phyloP scores from a whole-genome alignment of 2,329 filamentous ascomycete genomes.

The Rutstroemia sp. region DNA sequence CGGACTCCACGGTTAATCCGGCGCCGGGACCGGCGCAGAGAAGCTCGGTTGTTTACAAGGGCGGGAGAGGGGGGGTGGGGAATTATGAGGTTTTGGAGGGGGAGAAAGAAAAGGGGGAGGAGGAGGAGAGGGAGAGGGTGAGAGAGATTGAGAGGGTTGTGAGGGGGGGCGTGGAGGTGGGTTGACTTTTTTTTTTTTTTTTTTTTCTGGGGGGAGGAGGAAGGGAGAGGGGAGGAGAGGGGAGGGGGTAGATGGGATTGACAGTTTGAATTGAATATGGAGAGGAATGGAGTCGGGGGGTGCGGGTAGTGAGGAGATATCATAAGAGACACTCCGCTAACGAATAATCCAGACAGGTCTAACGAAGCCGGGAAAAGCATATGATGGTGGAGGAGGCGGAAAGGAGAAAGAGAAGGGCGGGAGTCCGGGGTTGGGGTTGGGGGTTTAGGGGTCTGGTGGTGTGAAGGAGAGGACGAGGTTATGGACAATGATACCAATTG shows the following conservation, averaged over 20 bases:
- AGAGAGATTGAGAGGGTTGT: conserved; percentile 25
- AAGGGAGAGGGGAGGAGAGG: not conserved
- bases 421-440: not conserved
- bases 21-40: conserved; percentile 2
- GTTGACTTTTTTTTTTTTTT: not conserved
- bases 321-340: not conserved
- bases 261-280: not conserved
- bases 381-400: conserved; percentile 22
- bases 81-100: conserved; percentile 38
- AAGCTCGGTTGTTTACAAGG: conserved; percentile 12
- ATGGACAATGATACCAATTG: too few relatives aligned
- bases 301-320: conserved; percentile 19
- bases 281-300: not conserved
- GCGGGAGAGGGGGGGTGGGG: conserved; percentile 50
- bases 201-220: not conserved
- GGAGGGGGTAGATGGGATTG: not conserved
- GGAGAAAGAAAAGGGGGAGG: conserved; percentile 25
- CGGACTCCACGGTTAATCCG: conserved; percentile 4
- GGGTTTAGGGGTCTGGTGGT: not conserved
- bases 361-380: conserved; percentile 39
- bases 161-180: not conserved
- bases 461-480: too few relatives aligned
- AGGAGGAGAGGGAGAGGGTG: conserved; percentile 30
- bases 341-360: conserved; percentile 36
- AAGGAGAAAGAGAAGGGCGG: not conserved